Evolutionary conservation across 768 basidiomycete genomes (phyloP).

Genomic region (Lactarius trivialis): DNA sequence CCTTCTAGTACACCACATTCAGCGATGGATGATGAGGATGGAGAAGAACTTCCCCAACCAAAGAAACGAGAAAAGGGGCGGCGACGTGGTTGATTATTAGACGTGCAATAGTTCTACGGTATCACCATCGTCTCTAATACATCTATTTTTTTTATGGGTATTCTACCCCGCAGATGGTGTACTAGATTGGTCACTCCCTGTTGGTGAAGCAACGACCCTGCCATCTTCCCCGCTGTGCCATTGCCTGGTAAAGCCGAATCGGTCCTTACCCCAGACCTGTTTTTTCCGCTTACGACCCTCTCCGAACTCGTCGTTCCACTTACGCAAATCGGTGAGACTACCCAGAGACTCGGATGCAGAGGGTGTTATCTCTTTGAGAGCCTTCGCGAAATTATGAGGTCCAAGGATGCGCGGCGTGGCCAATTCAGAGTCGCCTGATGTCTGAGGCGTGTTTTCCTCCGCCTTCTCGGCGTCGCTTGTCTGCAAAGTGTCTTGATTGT

Average conservation of each 20-base stretch:
- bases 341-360: constrained; percentile 80
- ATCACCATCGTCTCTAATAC: neutral
- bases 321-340: constrained; percentile 65
- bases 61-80: constrained; percentile 22
- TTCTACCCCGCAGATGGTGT: constrained; percentile 11
- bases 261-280: constrained; percentile 81
- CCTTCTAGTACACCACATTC: constrained; percentile 27
- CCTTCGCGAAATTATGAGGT: constrained; percentile 69
- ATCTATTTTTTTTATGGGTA: neutral
- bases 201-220: constrained; percentile 33
- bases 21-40: constrained; percentile 41
- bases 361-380: constrained; percentile 84
- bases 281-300: constrained; percentile 67
- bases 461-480: neutral
- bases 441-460: neutral
- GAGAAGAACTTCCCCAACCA: constrained; percentile 34
- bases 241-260: constrained; percentile 75
- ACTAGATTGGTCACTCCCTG: constrained; percentile 11
- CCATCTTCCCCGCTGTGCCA: constrained; percentile 37
- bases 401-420: constrained; percentile 37
- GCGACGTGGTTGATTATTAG: constrained; percentile 11
- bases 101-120: neutral
- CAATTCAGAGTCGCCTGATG: neutral
- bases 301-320: constrained; percentile 94
- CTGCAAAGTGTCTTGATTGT: neutral